Conservation (phyloP, 2,329 filamentous ascomycete species). For the Ophiobolus disseminans region DNA sequence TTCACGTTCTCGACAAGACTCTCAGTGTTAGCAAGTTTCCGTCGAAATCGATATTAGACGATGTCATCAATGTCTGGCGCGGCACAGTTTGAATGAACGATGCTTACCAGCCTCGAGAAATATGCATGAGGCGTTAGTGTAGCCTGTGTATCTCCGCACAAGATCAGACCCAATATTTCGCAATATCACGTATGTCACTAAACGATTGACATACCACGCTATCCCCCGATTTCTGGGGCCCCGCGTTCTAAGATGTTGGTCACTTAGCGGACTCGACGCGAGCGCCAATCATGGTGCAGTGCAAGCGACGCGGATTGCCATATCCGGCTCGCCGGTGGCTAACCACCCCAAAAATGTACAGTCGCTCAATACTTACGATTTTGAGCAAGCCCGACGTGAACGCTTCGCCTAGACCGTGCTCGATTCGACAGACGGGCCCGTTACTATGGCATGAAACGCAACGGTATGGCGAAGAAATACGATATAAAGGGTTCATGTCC, state of each 20-base stretch:
- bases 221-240: background rate
- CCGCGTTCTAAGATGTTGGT: background rate
- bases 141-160: no score
- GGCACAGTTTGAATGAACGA: slow-evolving; percentile 47
- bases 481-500: background rate
- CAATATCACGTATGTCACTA: slow-evolving; percentile 40
- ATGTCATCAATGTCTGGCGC: slow-evolving; percentile 36
- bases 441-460: no score
- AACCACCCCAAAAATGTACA: background rate
- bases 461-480: no score
- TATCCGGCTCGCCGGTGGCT: background rate
- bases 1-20: slow-evolving; percentile 22
- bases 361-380: background rate
- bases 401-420: background rate
- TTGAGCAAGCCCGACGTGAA: background rate
- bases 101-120: no score
- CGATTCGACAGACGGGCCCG: background rate
- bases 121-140: no score
- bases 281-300: slow-evolving; percentile 6
- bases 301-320: background rate
- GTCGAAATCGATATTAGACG: slow-evolving; percentile 31
- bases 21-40: slow-evolving; percentile 36
- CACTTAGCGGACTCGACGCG: slow-evolving; percentile 5
- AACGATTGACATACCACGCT: background rate
- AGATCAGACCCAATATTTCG: no score